These are phyloP conservation scores for Antitrichia curtipendula DNA, from an alignment of 225 moss, liverwort and hornwort species.

Conservation along the genomic window DNA sequence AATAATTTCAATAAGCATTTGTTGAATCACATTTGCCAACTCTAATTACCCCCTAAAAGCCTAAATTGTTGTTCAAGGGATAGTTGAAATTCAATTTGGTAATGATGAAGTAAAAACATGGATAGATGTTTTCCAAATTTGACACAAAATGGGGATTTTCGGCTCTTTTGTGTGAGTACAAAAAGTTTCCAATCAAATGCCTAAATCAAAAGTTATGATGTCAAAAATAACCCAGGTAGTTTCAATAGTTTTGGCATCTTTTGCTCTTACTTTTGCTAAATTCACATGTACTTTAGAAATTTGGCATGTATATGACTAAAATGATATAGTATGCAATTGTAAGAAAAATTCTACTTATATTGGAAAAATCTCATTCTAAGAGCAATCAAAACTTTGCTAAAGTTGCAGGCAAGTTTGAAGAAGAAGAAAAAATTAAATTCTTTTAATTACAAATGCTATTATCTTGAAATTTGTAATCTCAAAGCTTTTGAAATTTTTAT, in stretches of 20 bases:
- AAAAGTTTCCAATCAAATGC: background rate
- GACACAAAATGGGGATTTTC: background rate
- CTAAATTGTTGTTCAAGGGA: background rate
- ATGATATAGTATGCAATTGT: background rate
- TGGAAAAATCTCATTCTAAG: background rate
- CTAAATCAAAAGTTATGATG: background rate
- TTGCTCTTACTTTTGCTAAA: too few relatives aligned
- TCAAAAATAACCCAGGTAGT: rapidly evolving
- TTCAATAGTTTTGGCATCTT: rapidly evolving
- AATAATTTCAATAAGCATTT: background rate
- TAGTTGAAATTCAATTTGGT: background rate
- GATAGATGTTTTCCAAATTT: background rate
- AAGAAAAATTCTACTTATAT: rapidly evolving
- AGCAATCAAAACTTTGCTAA: background rate
- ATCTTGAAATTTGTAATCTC: background rate
- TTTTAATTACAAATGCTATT: background rate
- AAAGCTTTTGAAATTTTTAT: too few relatives aligned
- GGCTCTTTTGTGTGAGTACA: rapidly evolving
- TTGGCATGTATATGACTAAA: background rate
- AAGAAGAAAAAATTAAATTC: background rate
- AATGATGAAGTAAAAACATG: background rate
- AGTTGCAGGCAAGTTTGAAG: rapidly evolving
- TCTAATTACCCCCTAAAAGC: background rate
- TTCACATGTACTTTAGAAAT: background rate
- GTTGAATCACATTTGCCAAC: background rate